These are phyloP conservation scores for Pharus latifolius DNA, from an alignment of 176 grass and related monocot genomes.

Conservation along the genomic window DNA sequence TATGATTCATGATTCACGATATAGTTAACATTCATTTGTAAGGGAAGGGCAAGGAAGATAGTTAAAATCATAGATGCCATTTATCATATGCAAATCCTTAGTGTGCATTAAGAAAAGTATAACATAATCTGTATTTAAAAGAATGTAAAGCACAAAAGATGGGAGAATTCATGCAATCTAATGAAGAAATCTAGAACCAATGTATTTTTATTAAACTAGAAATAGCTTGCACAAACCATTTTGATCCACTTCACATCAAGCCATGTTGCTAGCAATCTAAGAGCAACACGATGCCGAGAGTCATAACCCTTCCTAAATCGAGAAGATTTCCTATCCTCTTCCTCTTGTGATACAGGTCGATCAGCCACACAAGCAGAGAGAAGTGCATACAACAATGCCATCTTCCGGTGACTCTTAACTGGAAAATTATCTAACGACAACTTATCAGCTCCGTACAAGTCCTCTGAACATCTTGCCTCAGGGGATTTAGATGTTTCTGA, in stretches of 20 bases:
- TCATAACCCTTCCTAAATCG: constrained; percentile 86
- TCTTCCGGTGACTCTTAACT: constrained; percentile 43
- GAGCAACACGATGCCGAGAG: constrained; percentile 74
- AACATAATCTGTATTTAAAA: too few species aligned
- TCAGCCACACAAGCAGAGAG: constrained; percentile 83
- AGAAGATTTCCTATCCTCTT: constrained; percentile 50
- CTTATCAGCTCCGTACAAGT: constrained; percentile 26
- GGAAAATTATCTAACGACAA: constrained; percentile 38
- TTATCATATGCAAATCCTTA: too few species aligned
- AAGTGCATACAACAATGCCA: constrained; percentile 56
- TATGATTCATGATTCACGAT: too few species aligned
- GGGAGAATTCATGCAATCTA: too few species aligned
- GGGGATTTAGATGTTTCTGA: not conserved
- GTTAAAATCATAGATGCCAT: too few species aligned
- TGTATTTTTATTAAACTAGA: not conserved
- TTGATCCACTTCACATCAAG: constrained; percentile 86
- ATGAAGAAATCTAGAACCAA: not conserved
- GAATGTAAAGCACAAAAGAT: too few species aligned
- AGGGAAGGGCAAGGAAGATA: too few species aligned
- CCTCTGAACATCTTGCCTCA: not conserved
- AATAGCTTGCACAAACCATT: constrained; percentile 47
- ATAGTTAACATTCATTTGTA: too few species aligned
- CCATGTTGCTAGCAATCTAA: constrained; percentile 70
- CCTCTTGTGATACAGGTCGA: constrained; percentile 44
- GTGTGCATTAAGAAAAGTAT: not conserved